Conservation (phyloP, 139 green algal genomes). For the Asterochloris erici region DNA sequence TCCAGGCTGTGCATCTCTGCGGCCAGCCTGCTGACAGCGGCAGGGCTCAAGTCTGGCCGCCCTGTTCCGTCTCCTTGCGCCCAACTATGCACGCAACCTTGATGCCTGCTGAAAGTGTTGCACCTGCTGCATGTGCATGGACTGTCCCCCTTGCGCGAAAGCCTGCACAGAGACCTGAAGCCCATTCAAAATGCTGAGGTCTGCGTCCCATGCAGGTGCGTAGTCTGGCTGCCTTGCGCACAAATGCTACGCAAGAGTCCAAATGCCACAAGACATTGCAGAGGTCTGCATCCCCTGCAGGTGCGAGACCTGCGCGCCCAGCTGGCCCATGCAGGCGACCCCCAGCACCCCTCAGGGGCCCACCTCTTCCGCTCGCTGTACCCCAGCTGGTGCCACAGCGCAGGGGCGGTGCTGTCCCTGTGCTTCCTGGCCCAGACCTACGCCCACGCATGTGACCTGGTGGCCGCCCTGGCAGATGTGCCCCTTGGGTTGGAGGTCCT, state of each 20-base stretch:
- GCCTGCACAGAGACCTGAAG: too few relatives aligned
- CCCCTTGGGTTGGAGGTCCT: conserved; percentile 62
- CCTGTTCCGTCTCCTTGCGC: background rate
- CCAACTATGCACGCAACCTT: too few relatives aligned
- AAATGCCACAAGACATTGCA: too few relatives aligned
- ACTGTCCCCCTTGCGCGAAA: too few relatives aligned
- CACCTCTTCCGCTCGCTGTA: conserved; percentile 77
- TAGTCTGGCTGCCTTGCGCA: too few relatives aligned
- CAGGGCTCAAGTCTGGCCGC: background rate
- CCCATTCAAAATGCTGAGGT: too few relatives aligned
- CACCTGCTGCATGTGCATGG: too few relatives aligned
- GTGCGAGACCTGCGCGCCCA: conserved; percentile 25
- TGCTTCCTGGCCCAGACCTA: conserved; percentile 81
- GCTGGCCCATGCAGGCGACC: conserved; percentile 14
- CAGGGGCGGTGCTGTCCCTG: conserved; percentile 74
- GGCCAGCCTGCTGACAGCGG: too few relatives aligned
- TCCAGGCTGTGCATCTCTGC: background rate
- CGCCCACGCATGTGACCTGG: conserved; percentile 55
- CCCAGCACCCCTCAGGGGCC: conserved; percentile 25
- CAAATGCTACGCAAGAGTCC: too few relatives aligned
- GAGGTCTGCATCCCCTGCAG: background rate
- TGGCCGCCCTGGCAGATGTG: conserved; percentile 48
- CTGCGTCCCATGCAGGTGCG: too few relatives aligned
- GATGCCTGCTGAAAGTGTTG: background rate
- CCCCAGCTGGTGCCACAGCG: conserved; percentile 74